phyloP scores from a whole-genome alignment of 352 stramenopile species.

The Globisporangium takayamanum region DNA sequence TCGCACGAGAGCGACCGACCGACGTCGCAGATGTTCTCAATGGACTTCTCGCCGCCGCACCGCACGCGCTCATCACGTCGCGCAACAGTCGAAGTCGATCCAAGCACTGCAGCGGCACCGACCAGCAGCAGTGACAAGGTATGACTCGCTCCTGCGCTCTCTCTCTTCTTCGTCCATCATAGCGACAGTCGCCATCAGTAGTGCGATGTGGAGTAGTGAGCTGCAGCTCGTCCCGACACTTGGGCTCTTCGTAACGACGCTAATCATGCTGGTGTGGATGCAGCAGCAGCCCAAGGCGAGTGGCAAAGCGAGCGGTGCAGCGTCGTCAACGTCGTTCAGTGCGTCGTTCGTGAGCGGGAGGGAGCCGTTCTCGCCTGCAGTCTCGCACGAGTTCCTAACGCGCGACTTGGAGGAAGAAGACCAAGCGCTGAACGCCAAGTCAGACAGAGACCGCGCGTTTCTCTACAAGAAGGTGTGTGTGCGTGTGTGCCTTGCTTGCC shows the following conservation, averaged over 20 bases:
- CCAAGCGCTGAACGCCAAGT: constrained; percentile 43
- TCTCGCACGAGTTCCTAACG: constrained; percentile 53
- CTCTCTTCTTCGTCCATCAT: too few relatives aligned
- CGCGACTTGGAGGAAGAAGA: constrained; percentile 61
- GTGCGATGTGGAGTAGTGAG: neutral
- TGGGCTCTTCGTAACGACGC: neutral
- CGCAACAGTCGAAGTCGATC: constrained; percentile 13
- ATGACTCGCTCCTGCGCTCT: neutral
- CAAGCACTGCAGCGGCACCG: neutral
- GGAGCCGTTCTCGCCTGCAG: constrained; percentile 23
- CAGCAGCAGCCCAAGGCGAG: neutral
- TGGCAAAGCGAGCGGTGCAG: neutral
- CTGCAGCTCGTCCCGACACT: too few relatives aligned
- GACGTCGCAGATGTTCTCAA: constrained; percentile 3
- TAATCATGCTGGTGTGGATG: neutral
- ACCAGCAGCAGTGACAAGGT: constrained; percentile 15
- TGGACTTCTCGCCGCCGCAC: constrained; percentile 19
- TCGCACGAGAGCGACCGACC: constrained; percentile 8
- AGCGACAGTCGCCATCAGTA: too few relatives aligned
- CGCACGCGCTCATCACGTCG: constrained; percentile 13
- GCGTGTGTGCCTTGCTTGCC: neutral
- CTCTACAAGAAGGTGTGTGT: constrained; percentile 71
- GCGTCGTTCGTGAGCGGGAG: constrained; percentile 19
- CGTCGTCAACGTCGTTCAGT: constrained; percentile 6
- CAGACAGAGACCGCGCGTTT: constrained; percentile 48